phyloP scores from a whole-genome alignment of 345 rosid species.

The Ailanthus altissimus region DNA sequence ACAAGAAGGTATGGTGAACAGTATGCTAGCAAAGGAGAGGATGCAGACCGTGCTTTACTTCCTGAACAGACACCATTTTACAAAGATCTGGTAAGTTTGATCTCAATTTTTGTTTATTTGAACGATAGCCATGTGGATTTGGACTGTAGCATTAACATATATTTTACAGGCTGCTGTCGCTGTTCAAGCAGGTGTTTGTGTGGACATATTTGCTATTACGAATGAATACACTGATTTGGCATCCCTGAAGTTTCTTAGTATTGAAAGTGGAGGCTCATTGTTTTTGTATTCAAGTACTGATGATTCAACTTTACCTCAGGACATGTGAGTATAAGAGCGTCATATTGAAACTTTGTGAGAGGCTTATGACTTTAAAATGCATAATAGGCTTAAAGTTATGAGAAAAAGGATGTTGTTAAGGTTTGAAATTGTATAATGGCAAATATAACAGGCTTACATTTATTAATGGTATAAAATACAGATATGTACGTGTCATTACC shows the following conservation, averaged over 20 bases:
- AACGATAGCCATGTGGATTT: constrained; percentile 14
- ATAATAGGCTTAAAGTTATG: constrained; percentile 1
- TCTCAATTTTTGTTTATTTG: constrained; percentile 19
- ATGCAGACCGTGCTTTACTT: constrained; percentile 98
- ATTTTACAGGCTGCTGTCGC: constrained; percentile 87
- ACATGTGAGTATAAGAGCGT: constrained; percentile 67
- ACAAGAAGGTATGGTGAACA: constrained; percentile 98
- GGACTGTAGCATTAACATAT: constrained; percentile 39
- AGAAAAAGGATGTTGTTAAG: background rate
- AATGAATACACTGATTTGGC: constrained; percentile 98
- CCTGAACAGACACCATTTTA: constrained; percentile 99
- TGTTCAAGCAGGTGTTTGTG: constrained; percentile 98
- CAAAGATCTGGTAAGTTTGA: constrained; percentile 75
- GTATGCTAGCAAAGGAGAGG: constrained; percentile 98
- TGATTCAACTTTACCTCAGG: constrained; percentile 99
- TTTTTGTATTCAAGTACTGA: constrained; percentile 86
- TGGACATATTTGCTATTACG: constrained; percentile 92
- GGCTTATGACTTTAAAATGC: constrained; percentile 7
- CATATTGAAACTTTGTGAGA: background rate
- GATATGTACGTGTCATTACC: background rate
- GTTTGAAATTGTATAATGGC: background rate
- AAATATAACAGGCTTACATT: background rate
- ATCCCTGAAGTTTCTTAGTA: constrained; percentile 92
- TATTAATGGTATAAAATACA: background rate
- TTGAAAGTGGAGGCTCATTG: constrained; percentile 96